A percentile compares a stretch with the other conserved stretches of the same genome.
Evolutionary conservation across 345 rosid genomes (phyloP).

Genomic region (Rhizophora mangle): DNA sequence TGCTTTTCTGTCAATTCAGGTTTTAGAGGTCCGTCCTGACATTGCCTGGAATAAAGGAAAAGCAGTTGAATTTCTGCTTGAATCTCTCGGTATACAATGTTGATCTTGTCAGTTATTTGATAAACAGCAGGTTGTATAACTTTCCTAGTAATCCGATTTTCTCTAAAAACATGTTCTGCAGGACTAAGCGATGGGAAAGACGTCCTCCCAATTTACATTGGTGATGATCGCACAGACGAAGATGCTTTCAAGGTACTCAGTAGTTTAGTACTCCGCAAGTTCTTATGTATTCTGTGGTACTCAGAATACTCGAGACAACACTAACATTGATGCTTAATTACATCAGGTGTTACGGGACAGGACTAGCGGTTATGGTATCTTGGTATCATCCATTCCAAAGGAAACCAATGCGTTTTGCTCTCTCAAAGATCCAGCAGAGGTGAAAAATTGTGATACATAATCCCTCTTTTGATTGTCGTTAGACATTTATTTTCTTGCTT

Average conservation of each 20-base stretch:
- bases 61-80: slow-evolving; percentile 88
- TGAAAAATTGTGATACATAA: slow-evolving; percentile 15
- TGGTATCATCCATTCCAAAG: slow-evolving; percentile 76
- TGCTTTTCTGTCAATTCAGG: slow-evolving; percentile 35
- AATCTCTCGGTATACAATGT: slow-evolving; percentile 61
- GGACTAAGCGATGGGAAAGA: slow-evolving; percentile 59
- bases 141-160: not conserved
- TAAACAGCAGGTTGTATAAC: not conserved
- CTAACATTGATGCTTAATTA: not conserved
- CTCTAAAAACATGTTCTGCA: slow-evolving; percentile 18
- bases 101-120: too few relatives aligned
- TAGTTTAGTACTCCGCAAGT: not conserved
- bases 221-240: slow-evolving; percentile 88
- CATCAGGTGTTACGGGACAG: slow-evolving; percentile 55
- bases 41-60: slow-evolving; percentile 97
- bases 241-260: slow-evolving; percentile 82
- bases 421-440: slow-evolving; percentile 79
- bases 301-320: not conserved
- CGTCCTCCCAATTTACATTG: slow-evolving; percentile 79
- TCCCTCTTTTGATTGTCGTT: not conserved
- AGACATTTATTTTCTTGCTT: not conserved
- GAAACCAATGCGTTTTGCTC: slow-evolving; percentile 76
- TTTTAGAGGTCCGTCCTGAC: slow-evolving; percentile 93
- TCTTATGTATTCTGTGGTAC: not conserved
- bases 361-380: slow-evolving; percentile 69